A percentile compares a stretch with the other conserved stretches of the same genome.
phyloP scores from a whole-genome alignment of 2,329 filamentous ascomycete genomes.

The Balansia obtecta region DNA sequence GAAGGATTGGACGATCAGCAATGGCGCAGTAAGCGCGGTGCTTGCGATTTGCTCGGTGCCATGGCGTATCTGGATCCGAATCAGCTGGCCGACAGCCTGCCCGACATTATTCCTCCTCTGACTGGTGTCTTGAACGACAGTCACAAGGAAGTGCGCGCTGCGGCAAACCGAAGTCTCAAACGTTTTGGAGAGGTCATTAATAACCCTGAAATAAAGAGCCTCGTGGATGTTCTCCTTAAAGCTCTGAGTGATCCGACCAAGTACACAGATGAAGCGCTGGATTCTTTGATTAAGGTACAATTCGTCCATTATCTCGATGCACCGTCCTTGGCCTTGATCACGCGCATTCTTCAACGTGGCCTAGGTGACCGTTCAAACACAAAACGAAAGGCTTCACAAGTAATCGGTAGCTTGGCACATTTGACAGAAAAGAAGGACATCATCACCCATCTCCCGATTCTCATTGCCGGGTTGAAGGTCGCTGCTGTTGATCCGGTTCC shows the following conservation, averaged over 20 bases:
- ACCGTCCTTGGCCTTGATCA: constrained; percentile 86
- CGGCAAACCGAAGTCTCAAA: constrained; percentile 91
- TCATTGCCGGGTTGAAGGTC: constrained; percentile 78
- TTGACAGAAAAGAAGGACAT: constrained; percentile 94
- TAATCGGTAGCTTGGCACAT: constrained; percentile 95
- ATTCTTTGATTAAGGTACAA: constrained; percentile 92
- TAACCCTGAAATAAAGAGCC: constrained; percentile 90
- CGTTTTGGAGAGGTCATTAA: constrained; percentile 97
- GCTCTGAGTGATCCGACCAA: constrained; percentile 95
- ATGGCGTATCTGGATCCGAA: constrained; percentile 98
- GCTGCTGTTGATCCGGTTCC: constrained; percentile 93
- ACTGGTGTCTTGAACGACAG: constrained; percentile 93
- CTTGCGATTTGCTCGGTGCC: constrained; percentile 88
- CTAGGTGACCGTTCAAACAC: constrained; percentile 84
- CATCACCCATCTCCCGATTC: constrained; percentile 75
- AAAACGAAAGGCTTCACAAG: constrained; percentile 91
- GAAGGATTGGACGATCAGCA: constrained; percentile 89
- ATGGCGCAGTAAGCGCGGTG: constrained; percentile 97
- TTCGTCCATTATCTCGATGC: constrained; percentile 98
- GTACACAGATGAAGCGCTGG: constrained; percentile 88
- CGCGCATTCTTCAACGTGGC: constrained; percentile 88
- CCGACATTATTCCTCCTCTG: constrained; percentile 91
- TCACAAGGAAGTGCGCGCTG: constrained; percentile 88
- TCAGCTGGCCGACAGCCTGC: constrained; percentile 81
- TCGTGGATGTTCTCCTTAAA: constrained; percentile 86